Conservation (phyloP, 2,329 filamentous ascomycete genomes). For the Paramyrothecium sp. region DNA sequence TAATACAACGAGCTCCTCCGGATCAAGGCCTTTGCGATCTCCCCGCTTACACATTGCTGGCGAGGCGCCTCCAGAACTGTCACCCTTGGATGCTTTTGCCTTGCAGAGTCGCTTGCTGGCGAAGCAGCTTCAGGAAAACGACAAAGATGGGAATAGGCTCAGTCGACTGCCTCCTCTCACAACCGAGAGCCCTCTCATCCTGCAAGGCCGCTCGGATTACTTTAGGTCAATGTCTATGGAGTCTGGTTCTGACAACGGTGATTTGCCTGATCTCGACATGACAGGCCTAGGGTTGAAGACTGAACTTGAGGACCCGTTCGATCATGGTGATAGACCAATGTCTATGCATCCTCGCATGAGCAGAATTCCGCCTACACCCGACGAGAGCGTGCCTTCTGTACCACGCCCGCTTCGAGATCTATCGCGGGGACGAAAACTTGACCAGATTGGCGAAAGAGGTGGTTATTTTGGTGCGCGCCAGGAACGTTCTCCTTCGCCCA, state of each 20-base stretch:
- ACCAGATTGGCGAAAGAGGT: constrained; percentile 35
- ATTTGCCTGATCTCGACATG: constrained; percentile 22
- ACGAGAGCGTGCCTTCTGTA: constrained; percentile 44
- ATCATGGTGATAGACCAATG: constrained; percentile 56
- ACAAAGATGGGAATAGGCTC: constrained; percentile 72
- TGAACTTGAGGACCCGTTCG: constrained; percentile 56
- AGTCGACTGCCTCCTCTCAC: constrained; percentile 83
- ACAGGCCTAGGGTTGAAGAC: constrained; percentile 45
- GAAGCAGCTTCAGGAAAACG: constrained; percentile 79
- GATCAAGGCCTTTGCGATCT: constrained; percentile 61
- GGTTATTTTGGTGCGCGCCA: constrained; percentile 52
- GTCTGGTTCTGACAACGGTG: constrained; percentile 43
- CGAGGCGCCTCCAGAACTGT: constrained; percentile 84
- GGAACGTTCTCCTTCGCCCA: constrained; percentile 56
- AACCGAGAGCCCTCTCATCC: constrained; percentile 75
- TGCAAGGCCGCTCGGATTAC: constrained; percentile 75
- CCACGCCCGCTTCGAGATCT: constrained; percentile 38
- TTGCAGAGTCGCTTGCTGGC: constrained; percentile 86
- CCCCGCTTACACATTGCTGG: constrained; percentile 75
- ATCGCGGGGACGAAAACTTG: constrained; percentile 38
- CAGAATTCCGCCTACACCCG: constrained; percentile 52
- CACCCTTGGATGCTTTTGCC: constrained; percentile 92
- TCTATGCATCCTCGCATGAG: constrained; percentile 78
- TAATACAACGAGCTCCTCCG: constrained; percentile 41
- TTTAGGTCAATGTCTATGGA: constrained; percentile 74